These are phyloP conservation scores for Austroboletus rostrupii DNA, from an alignment of 1,284 basidiomycete species.

Conservation along the genomic window DNA sequence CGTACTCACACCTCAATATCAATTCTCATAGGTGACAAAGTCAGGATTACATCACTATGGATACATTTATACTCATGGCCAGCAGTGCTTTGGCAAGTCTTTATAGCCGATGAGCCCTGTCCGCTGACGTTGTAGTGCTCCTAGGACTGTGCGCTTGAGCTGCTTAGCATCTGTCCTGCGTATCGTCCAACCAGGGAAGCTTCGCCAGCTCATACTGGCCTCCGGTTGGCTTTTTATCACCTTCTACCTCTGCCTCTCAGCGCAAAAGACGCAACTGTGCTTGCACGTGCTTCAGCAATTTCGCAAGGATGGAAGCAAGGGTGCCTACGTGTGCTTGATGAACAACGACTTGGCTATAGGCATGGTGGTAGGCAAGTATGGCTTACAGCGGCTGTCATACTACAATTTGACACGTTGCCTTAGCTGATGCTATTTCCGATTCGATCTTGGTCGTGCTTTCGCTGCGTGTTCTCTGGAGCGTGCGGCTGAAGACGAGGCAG, in stretches of 20 bases:
- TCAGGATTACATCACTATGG: background rate
- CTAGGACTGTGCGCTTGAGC: conserved; percentile 8
- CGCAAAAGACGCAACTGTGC: background rate
- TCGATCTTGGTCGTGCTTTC: background rate
- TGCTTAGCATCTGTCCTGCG: conserved; percentile 3
- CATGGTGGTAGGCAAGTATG: conserved; percentile 1
- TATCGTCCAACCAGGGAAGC: conserved; percentile 1
- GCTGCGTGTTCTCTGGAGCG: conserved; percentile 8
- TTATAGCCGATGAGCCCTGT: background rate
- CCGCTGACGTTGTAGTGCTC: background rate
- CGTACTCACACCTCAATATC: background rate
- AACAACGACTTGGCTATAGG: background rate
- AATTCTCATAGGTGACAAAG: background rate
- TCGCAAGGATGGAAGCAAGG: background rate
- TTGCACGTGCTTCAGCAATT: background rate
- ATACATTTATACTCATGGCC: background rate
- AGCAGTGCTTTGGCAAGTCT: background rate
- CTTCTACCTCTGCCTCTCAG: background rate
- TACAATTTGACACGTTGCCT: conserved; percentile 1
- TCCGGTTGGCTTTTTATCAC: background rate
- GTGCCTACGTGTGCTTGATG: background rate
- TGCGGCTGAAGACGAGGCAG: conserved; percentile 3
- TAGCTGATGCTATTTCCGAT: conserved; percentile 12
- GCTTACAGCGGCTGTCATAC: background rate
- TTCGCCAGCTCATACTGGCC: conserved; percentile 2